These are phyloP conservation scores for Elasticomyces elasticus DNA, from an alignment of 495 filamentous ascomycete species.

Conservation along the genomic window DNA sequence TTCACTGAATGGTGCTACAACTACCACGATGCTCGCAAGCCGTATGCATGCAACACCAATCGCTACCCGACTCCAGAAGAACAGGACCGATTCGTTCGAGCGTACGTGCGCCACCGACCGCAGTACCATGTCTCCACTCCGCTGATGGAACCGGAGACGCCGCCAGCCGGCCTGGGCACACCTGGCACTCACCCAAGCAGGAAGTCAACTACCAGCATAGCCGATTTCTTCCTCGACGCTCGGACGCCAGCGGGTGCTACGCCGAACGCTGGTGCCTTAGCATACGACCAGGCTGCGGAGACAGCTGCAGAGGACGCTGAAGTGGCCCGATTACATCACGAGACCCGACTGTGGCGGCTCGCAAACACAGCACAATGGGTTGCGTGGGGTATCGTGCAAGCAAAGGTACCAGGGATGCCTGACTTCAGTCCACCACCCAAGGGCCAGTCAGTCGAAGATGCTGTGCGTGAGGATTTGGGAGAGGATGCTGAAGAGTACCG, in stretches of 20 bases:
- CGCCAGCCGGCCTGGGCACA: slow-evolving; percentile 8
- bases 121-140: slow-evolving; percentile 37
- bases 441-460: slow-evolving; percentile 10
- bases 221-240: slow-evolving; percentile 61
- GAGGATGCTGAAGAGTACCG: slow-evolving; percentile 9
- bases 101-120: slow-evolving; percentile 75
- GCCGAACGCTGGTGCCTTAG: slow-evolving; percentile 40
- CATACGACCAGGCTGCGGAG: slow-evolving; percentile 41
- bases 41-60: slow-evolving; percentile 57
- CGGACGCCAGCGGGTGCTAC: slow-evolving; percentile 50
- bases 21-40: slow-evolving; percentile 61
- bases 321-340: slow-evolving; percentile 58
- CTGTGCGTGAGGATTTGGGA: slow-evolving; percentile 7
- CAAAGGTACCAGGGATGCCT: slow-evolving; percentile 56
- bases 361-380: slow-evolving; percentile 87
- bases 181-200: not conserved
- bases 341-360: slow-evolving; percentile 74
- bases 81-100: slow-evolving; percentile 70
- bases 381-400: slow-evolving; percentile 93
- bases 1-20: slow-evolving; percentile 98
- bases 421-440: slow-evolving; percentile 9
- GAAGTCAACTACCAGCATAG: slow-evolving; percentile 34
- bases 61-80: slow-evolving; percentile 70
- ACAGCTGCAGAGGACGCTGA: slow-evolving; percentile 47
- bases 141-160: slow-evolving; percentile 18